These are phyloP conservation scores for Clonostachys rhizophaga DNA, from an alignment of 2,329 filamentous ascomycete species.

Conservation along the genomic window DNA sequence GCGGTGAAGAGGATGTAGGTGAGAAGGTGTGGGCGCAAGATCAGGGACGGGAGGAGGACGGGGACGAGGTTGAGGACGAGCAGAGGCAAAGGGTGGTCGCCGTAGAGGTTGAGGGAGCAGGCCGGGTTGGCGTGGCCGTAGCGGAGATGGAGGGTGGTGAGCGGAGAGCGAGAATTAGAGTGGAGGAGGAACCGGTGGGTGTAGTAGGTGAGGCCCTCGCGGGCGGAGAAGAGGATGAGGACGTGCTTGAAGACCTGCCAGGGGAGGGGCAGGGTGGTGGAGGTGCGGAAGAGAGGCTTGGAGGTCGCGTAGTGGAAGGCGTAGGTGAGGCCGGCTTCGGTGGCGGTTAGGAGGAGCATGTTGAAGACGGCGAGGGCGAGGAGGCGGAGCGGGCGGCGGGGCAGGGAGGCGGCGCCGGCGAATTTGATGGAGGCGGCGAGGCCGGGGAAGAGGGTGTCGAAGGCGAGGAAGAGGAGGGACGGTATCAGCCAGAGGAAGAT, in stretches of 20 bases:
- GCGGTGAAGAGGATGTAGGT: conserved; percentile 64
- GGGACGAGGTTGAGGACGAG: conserved; percentile 61
- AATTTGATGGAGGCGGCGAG: conserved; percentile 66
- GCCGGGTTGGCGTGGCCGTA: conserved; percentile 45
- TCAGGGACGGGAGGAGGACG: conserved; percentile 57
- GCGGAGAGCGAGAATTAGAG: conserved; percentile 13
- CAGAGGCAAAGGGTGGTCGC: conserved; percentile 64
- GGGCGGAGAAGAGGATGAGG: conserved; percentile 31
- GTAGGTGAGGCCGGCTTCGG: conserved; percentile 34
- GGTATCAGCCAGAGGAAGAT: conserved; percentile 69
- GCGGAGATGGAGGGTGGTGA: conserved; percentile 34
- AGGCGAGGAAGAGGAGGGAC: conserved; percentile 64
- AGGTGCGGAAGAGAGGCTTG: conserved; percentile 39
- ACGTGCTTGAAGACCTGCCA: conserved; percentile 49
- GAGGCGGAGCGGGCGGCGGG: conserved; percentile 10
- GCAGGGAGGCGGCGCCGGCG: conserved; percentile 47
- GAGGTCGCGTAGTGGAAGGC: conserved; percentile 21
- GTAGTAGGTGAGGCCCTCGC: conserved; percentile 64
- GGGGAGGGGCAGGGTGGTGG: conserved; percentile 43
- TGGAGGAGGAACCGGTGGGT: conserved; percentile 73
- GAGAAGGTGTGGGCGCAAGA: conserved; percentile 67
- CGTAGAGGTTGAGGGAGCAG: conserved; percentile 55
- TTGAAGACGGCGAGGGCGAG: conserved; percentile 39
- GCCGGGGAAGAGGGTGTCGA: conserved; percentile 68
- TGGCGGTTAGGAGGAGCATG: conserved; percentile 32